A percentile compares a stretch with the other conserved stretches of the same genome.
These are phyloP conservation scores for Funneliformis mosseae DNA, from an alignment of 192 early-diverging fungal genomes.

Conservation along the genomic window DNA sequence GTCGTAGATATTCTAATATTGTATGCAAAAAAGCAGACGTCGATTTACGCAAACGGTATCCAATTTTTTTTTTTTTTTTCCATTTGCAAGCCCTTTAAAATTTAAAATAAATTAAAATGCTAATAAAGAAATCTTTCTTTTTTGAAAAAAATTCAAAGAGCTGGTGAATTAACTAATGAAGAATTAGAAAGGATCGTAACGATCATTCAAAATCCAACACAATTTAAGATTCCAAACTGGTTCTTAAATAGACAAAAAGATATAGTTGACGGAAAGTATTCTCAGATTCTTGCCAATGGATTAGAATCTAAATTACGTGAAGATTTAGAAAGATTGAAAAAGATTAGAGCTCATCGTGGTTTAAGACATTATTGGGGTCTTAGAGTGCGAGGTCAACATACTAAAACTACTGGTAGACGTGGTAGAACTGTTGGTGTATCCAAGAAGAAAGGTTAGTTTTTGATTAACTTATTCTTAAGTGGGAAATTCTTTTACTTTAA, in stretches of 20 bases:
- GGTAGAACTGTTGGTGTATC: conserved; percentile 96
- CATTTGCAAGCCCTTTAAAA: no score
- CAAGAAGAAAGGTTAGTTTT: conserved; percentile 83
- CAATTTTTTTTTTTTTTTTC: conserved; percentile 11
- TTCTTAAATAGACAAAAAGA: conserved; percentile 99
- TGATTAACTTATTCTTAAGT: background rate
- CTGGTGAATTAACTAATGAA: conserved; percentile 96
- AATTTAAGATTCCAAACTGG: conserved; percentile 99
- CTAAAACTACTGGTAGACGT: conserved; percentile 98
- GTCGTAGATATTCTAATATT: conserved; percentile 98
- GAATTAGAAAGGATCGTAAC: conserved; percentile 98
- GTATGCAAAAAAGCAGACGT: conserved; percentile 99
- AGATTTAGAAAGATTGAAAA: conserved; percentile 98
- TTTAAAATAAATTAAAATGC: conserved; percentile 14
- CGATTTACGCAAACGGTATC: conserved; percentile 90
- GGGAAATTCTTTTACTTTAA: no score
- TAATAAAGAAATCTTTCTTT: background rate
- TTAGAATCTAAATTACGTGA: conserved; percentile 97
- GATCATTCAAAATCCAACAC: conserved; percentile 98
- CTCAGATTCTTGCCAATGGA: conserved; percentile 91
- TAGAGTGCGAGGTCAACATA: conserved; percentile 99
- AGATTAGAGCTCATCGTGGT: conserved; percentile 99
- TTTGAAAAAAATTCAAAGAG: conserved; percentile 57
- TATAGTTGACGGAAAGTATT: conserved; percentile 92
- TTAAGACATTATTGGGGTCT: conserved; percentile 98